Base-by-base conservation (phyloP, 345 rosid species). In the Pelargonium nanum region DNA sequence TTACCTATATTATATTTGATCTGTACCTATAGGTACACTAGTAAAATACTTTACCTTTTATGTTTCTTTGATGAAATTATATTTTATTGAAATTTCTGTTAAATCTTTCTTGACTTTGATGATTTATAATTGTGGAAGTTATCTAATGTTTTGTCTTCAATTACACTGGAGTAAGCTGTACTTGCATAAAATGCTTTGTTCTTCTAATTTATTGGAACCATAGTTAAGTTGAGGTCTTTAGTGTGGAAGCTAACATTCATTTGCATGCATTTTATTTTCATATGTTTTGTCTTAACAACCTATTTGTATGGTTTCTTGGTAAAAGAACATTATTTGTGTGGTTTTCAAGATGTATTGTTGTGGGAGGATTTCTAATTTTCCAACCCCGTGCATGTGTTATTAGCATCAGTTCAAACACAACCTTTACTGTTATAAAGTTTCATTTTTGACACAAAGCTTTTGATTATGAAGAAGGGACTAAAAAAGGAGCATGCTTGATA, bases 1-100 rank as follows among this genome's bases (percentile, higher is more conserved):
- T 57, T 45, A 56, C 25, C 6, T 61, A 61, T 53, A 56, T 55
- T 53, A 32, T 55, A 23, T 16, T 51, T 51, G 55, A 34, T 25
- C 50, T 59, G 23, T 19, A 26, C 23, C 59, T 4, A n/a, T n/a
- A 24, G 25, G 44, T 59, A 6, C n/a, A 22, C 48, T 40, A 40
- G 9, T 6, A 40, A 40, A 40, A 40, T 40, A 40, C 48, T 40
- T 40, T 12, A 12, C 15, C n/a, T 40, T 40, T 40, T 3, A 40
- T 40, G 48, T 40, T 12, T 40, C 48, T 40, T 40, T 40, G 48
- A 40, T 12, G 15, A 40, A 40, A 9, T 40, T 7, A 40, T 40
- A 40, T 40, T 9, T 40, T 40, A 40, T 40, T 40, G 1, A 40
- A 40, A 2, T n/a, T n/a, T n/a, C n/a, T n/a, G n/a, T n/a, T n/a